Percentiles rank a stretch among this genome's conserved stretches.
phyloP scores from a whole-genome alignment of 768 basidiomycete species.

The Lactarius evosmus region DNA sequence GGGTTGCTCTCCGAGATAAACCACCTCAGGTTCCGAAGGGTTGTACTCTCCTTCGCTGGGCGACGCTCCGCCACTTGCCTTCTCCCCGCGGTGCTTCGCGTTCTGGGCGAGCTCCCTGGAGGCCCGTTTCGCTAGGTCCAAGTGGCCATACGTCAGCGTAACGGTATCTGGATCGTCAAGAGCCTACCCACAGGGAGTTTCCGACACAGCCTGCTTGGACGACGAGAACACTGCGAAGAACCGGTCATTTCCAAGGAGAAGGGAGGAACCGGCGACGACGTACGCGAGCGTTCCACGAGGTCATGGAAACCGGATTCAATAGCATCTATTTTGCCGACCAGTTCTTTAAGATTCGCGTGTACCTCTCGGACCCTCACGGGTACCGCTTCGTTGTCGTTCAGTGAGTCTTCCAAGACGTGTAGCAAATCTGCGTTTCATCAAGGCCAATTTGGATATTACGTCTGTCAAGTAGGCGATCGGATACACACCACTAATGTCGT shows the following conservation, averaged over 20 bases:
- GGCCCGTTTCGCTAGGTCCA: constrained; percentile 65
- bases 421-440: constrained; percentile 48
- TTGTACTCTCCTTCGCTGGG: constrained; percentile 55
- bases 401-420: constrained; percentile 59
- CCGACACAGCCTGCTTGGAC: constrained; percentile 61
- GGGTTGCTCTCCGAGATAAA: constrained; percentile 47
- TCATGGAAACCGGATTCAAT: constrained; percentile 78
- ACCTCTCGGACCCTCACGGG: constrained; percentile 58
- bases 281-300: constrained; percentile 78
- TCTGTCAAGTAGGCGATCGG: not conserved
- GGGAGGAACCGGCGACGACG: constrained; percentile 30
- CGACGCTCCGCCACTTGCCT: constrained; percentile 52
- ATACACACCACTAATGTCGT: constrained; percentile 68
- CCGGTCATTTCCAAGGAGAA: constrained; percentile 12
- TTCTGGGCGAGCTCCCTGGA: constrained; percentile 68
- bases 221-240: constrained; percentile 60
- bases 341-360: constrained; percentile 58
- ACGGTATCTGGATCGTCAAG: not conserved
- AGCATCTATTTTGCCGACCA: constrained; percentile 72
- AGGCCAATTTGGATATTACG: not conserved
- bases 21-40: constrained; percentile 52
- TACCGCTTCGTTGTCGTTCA: constrained; percentile 41
- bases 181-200: constrained; percentile 60
- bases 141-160: not conserved
- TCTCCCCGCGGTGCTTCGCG: constrained; percentile 54